Base-by-base conservation (phyloP, 768 basidiomycete genomes). In the Termitomyces sp. region DNA sequence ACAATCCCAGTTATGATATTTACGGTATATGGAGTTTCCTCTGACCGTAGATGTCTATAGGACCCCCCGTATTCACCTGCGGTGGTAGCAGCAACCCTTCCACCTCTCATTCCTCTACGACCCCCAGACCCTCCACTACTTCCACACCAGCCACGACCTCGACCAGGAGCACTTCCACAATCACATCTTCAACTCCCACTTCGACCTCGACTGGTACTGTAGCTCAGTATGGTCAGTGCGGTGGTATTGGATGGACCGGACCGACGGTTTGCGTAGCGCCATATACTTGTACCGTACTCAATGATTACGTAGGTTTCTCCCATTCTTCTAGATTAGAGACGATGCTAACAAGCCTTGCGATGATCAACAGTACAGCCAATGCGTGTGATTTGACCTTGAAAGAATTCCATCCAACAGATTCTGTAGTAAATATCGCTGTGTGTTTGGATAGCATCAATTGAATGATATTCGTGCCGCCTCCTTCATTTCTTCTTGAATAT, bases 201-300 rank as follows among this genome's bases (percentile, higher is more conserved):
- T 52, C 62, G n/a, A 56, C 54, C 2, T 53, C 63, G 5, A 51
- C 61, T 16, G 57, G 55, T 0, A 72, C 71, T 32, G 76, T 73
- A 19, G 65, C 69, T 4, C 75, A 77, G 8, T 80, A 72, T 29
- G 79, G 71, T 3, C 77, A 78, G 58, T 77, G 77, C 40, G 77
- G 77, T 41, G 77, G 77, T n/a, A 51, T 59, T 27, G 68, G 69
- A 27, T 77, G 70, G 59, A 69, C 70, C 17, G 76, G 76, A 12
- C 61, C 74, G 1, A 76, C 75, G 0, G 65, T 52, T 8, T 77
- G 75, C 55, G 69, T 54, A n/a, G 54, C 73, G 2, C 70, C 70
- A 1, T 75, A 59, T 65, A 71, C 66, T 3, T 78, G 76, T 60
- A 62, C 62, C 10, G 29, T 62, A 8, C 62, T 70, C 21, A 75